Conservation (phyloP, 768 basidiomycete species). For the Galerina marginata region DNA sequence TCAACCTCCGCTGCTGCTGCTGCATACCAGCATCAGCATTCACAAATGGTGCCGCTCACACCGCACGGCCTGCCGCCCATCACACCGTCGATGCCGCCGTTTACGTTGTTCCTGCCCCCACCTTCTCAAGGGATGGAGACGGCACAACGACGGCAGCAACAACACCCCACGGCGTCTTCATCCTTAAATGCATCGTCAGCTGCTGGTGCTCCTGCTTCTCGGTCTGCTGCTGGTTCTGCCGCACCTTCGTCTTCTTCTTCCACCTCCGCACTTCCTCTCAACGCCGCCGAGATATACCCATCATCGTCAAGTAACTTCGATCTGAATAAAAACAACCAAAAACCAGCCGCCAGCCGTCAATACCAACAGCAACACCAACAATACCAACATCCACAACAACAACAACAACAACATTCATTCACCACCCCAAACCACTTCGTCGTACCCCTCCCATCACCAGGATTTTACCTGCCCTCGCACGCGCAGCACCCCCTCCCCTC, state of each 20-base stretch:
- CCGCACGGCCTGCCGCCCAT: constrained; percentile 89
- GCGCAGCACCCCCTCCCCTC: constrained; percentile 12
- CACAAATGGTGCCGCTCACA: constrained; percentile 49
- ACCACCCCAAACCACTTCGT: constrained; percentile 60
- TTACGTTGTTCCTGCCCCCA: constrained; percentile 76
- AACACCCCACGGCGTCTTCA: background rate
- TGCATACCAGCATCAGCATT: constrained; percentile 12
- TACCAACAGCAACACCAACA: constrained; percentile 1
- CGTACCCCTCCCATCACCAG: constrained; percentile 63
- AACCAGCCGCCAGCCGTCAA: background rate
- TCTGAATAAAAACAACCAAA: background rate
- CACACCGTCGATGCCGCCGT: constrained; percentile 97
- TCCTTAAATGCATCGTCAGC: background rate
- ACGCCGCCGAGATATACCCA: background rate
- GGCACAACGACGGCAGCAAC: constrained; percentile 9
- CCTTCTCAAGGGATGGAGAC: constrained; percentile 29
- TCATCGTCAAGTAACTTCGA: background rate
- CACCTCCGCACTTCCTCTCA: background rate
- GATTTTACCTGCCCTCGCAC: constrained; percentile 28
- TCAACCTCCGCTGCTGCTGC: constrained; percentile 7
- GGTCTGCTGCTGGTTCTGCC: background rate
- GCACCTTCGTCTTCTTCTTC: background rate
- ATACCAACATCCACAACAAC: constrained; percentile 8
- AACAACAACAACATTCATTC: background rate
- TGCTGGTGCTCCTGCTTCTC: background rate